Conservation (phyloP, 176 grass and related monocot species). For the Eleusine coracana region DNA sequence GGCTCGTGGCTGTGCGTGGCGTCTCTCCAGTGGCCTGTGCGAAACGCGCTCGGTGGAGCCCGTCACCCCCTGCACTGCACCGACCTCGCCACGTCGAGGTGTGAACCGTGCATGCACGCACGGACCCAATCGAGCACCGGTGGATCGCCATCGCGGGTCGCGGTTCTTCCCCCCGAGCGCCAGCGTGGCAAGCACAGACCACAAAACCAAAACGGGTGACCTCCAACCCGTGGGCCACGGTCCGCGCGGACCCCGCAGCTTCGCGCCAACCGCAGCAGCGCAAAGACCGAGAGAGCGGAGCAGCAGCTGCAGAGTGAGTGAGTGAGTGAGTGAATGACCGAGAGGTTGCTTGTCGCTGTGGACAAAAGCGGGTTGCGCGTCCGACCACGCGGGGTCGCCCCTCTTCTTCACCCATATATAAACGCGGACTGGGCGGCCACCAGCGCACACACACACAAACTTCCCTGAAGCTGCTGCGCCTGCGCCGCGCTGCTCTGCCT, state of each 20-base stretch:
- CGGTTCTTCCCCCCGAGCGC: not conserved
- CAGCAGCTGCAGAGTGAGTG: not conserved
- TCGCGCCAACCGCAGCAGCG: not conserved
- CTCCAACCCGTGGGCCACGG: not conserved
- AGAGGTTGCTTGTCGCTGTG: conserved; percentile 18
- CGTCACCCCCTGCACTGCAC: not conserved
- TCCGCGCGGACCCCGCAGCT: not conserved
- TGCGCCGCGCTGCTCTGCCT: not conserved
- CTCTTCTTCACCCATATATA: not conserved
- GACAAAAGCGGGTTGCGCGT: not conserved
- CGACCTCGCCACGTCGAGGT: not conserved
- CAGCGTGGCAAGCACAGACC: not conserved
- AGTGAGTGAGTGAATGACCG: not conserved
- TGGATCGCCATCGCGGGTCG: not conserved
- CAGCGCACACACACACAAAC: not conserved
- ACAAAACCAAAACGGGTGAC: not conserved
- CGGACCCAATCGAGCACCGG: not conserved
- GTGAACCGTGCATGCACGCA: not conserved
- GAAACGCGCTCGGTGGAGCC: no score
- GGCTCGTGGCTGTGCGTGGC: not conserved
- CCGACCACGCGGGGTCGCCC: not conserved
- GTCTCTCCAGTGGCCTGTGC: not conserved
- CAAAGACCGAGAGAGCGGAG: not conserved
- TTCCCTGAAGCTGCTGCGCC: not conserved
- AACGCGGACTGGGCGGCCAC: not conserved